phyloP scores from a whole-genome alignment of 805 yeast species.

The Sugiyamaella marilandica region DNA sequence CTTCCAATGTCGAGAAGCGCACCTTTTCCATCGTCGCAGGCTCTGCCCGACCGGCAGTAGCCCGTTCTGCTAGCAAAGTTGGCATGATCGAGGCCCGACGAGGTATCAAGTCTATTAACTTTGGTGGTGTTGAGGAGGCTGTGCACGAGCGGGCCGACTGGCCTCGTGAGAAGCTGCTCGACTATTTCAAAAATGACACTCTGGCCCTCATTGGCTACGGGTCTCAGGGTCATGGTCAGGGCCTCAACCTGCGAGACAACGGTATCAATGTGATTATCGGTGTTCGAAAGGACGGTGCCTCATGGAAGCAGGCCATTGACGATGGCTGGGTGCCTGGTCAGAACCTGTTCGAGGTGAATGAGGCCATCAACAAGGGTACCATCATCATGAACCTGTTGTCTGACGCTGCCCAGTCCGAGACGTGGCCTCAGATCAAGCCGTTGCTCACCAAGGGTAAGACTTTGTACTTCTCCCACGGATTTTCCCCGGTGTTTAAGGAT shows the following conservation, averaged over 20 bases:
- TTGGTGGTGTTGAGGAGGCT: constrained; percentile 90
- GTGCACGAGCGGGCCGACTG: constrained; percentile 99
- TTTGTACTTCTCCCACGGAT: constrained; percentile 98
- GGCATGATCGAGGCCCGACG: constrained; percentile 52
- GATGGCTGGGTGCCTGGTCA: constrained; percentile 99
- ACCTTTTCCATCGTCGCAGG: constrained; percentile 48
- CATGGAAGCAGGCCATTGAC: constrained; percentile 99
- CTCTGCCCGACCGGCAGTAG: constrained; percentile 50
- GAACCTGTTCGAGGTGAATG: constrained; percentile 90
- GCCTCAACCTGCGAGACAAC: constrained; percentile 97
- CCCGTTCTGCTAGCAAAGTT: constrained; percentile 43
- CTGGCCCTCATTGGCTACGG: constrained; percentile 98
- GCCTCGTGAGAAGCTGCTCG: constrained; percentile 95
- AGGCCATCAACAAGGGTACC: constrained; percentile 90
- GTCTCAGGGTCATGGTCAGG: constrained; percentile 99
- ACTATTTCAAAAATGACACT: constrained; percentile 97
- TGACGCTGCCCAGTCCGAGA: constrained; percentile 99
- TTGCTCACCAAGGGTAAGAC: constrained; percentile 95
- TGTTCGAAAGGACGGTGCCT: constrained; percentile 97
- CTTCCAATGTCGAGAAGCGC: constrained; percentile 48
- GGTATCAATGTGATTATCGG: constrained; percentile 97
- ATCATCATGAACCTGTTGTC: constrained; percentile 96
- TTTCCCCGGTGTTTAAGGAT: constrained; percentile 98
- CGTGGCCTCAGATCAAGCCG: constrained; percentile 86
- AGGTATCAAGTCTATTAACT: constrained; percentile 95